Base-by-base conservation (phyloP, 139 green algal species). In the Coelastrella sp. region DNA sequence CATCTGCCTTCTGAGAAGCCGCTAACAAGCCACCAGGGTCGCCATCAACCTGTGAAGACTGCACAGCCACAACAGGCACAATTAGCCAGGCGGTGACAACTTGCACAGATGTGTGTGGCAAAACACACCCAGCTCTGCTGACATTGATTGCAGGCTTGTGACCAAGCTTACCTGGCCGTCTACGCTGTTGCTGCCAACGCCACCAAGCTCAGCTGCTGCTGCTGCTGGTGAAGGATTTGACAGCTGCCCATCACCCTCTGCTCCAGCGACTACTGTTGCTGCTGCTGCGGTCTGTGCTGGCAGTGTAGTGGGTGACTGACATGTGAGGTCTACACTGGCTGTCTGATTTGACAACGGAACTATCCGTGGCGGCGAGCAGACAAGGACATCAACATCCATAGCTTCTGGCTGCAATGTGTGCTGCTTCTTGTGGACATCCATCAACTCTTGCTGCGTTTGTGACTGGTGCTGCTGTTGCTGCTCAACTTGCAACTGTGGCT, bases 381-480 rank as follows among this genome's bases (percentile, higher is more conserved):
- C 7, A 10, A 57, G 8, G 58, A 15, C 35, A 85, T 73, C 79
- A 68, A 22, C 59, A 85, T 73, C 79, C 9, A 58, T 58, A 17
- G 78, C 78, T 65, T 57, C 60, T 76, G 35, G 59, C 70, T 72
- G 17, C 24, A n/a, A 9, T 56, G 35, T 9, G 24, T 84, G 35
- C 78, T 84, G 78, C 78, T 59, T 24, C 78, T 59, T 9, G n/a
- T 84, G 20, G 25, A 24, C 17, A 63, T 24, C 56, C 49, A 84
- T 17, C 20, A 8, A 10, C 59, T 59, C 19, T 25, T 65, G 82
- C 63, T 56, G 82, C 65, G 6, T 4, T 14, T 27, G 17, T 65
- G 35, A 9, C 82, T 87, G 82, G 25, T 87, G 59, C 59, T 74
- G 80, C 80, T 82, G 20, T 58, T 87, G 82, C 82, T 87, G 82